Evolutionary conservation across 2,329 filamentous ascomycete genomes (phyloP).

Genomic region (Ophiostoma montium): DNA sequence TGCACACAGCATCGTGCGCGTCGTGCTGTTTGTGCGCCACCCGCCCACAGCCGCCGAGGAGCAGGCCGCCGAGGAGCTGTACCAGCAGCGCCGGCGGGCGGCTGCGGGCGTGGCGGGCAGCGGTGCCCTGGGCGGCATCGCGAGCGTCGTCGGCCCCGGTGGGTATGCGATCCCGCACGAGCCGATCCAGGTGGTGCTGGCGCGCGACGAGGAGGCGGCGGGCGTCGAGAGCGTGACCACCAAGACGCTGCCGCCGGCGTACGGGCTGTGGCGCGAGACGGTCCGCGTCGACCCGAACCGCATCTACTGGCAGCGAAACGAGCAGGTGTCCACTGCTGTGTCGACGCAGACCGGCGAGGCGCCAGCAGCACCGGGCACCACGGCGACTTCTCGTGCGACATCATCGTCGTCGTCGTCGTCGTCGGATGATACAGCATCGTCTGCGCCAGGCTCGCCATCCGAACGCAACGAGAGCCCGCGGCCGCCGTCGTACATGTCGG

Average conservation of each 20-base stretch:
- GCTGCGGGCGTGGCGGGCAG: neutral
- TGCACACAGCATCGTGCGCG: constrained; percentile 60
- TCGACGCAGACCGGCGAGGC: neutral
- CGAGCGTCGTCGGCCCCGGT: constrained; percentile 37
- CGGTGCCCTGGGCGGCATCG: constrained; percentile 15
- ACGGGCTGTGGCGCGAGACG: constrained; percentile 71
- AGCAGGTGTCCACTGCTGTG: constrained; percentile 17
- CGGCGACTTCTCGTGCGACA: no score
- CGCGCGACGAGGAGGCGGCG: constrained; percentile 57
- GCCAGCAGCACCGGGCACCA: no score
- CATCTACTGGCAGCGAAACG: constrained; percentile 65
- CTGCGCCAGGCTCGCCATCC: neutral
- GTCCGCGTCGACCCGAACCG: constrained; percentile 72
- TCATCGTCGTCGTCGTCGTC: no score
- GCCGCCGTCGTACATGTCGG: constrained; percentile 63
- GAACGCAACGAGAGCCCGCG: constrained; percentile 21
- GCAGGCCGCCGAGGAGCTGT: constrained; percentile 19
- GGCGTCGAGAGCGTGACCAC: constrained; percentile 39
- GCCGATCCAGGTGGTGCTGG: constrained; percentile 65
- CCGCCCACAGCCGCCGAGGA: constrained; percentile 21
- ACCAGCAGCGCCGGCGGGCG: constrained; percentile 11
- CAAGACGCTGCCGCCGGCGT: constrained; percentile 61
- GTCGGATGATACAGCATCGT: no score
- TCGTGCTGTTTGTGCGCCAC: constrained; percentile 51
- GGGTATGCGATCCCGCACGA: constrained; percentile 56